Evolutionary conservation across 2,329 filamentous ascomycete species (phyloP).

Genomic region (Fusarium beomiforme): DNA sequence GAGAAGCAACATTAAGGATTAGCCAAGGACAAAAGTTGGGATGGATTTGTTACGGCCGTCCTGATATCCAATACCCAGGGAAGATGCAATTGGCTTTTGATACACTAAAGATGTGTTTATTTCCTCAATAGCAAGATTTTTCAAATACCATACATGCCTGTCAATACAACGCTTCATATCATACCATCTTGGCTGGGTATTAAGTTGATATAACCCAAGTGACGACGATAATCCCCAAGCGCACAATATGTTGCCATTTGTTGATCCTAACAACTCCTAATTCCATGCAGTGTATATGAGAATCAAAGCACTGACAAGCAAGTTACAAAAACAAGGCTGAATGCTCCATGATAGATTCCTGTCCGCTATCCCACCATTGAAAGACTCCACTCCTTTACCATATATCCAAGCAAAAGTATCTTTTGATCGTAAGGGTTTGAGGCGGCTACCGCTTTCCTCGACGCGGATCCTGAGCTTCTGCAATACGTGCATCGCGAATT

Average conservation of each 20-base stretch:
- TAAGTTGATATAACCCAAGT: conserved; percentile 6
- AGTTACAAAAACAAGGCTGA: conserved; percentile 19
- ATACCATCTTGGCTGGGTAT: neutral
- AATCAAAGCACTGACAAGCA: conserved; percentile 16
- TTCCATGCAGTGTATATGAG: conserved; percentile 38
- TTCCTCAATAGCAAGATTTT: conserved; percentile 14
- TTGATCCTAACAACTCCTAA: conserved; percentile 37
- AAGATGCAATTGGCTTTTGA: conserved; percentile 1
- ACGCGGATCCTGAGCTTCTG: conserved; percentile 85
- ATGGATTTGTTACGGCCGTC: conserved; percentile 23
- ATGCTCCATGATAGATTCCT: neutral
- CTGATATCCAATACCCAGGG: conserved; percentile 35
- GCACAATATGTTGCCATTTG: conserved; percentile 23
- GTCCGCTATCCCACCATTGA: neutral
- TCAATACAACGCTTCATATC: conserved; percentile 11
- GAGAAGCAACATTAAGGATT: conserved; percentile 1
- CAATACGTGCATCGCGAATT: conserved; percentile 82
- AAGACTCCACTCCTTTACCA: neutral
- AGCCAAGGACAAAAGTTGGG: conserved; percentile 12
- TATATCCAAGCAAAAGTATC: conserved; percentile 5
- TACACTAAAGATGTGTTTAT: conserved; percentile 7
- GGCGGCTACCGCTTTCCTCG: conserved; percentile 64
- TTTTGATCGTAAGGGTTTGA: neutral
- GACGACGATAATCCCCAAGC: conserved; percentile 17
- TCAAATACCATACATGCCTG: conserved; percentile 10